phyloP scores from a whole-genome alignment of 257 asterid genomes.

The Forsythia viridissima region DNA sequence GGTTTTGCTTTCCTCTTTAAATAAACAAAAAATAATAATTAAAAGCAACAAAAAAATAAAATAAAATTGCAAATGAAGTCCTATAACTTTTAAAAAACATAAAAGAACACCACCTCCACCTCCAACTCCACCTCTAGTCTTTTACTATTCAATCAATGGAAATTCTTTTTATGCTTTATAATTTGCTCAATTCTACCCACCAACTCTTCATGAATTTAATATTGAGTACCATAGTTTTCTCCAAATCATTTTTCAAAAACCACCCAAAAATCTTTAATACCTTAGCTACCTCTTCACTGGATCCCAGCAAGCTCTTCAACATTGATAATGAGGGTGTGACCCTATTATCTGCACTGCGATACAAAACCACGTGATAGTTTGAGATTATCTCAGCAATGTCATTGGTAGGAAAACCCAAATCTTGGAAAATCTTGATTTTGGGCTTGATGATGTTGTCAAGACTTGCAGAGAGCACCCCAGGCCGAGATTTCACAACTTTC shows the following conservation, averaged over 20 bases:
- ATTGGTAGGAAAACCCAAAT: constrained; percentile 31
- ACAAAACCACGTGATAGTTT: constrained; percentile 23
- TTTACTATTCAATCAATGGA: too few relatives aligned
- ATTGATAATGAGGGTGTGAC: constrained; percentile 29
- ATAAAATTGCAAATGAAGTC: too few relatives aligned
- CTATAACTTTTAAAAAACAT: too few relatives aligned
- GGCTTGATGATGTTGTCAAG: constrained; percentile 37
- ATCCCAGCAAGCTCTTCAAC: constrained; percentile 34
- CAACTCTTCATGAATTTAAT: constrained; percentile 40
- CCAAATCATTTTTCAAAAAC: constrained; percentile 27
- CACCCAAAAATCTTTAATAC: constrained; percentile 18
- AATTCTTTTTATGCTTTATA: too few relatives aligned
- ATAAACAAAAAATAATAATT: too few relatives aligned
- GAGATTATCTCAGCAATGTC: constrained; percentile 35
- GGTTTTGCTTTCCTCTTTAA: too few relatives aligned
- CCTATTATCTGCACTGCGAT: constrained; percentile 8
- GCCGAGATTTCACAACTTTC: constrained; percentile 18
- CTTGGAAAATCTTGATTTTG: constrained; percentile 45
- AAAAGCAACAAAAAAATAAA: too few relatives aligned
- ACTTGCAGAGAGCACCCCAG: constrained; percentile 17
- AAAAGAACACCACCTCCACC: too few relatives aligned
- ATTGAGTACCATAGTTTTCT: constrained; percentile 34
- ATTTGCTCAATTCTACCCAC: constrained; percentile 36
- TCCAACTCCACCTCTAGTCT: too few relatives aligned
- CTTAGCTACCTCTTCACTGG: constrained; percentile 30